Percentiles rank a stretch among this genome's conserved stretches.
phyloP scores from a whole-genome alignment of 2,329 filamentous ascomycete species.

The Ophiostoma montium region DNA sequence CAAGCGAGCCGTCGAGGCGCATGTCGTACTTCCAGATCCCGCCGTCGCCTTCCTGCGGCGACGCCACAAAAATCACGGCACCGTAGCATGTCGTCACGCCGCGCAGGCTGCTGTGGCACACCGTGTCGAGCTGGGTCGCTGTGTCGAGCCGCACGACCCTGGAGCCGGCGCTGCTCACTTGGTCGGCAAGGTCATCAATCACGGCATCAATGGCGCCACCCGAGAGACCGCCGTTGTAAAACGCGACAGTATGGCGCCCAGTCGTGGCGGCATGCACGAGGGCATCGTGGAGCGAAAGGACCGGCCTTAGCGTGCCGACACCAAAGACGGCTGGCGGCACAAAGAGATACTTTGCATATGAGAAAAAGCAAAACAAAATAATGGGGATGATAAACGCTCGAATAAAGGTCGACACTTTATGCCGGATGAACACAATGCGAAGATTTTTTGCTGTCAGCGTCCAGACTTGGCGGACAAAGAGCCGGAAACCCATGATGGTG shows the following conservation, averaged over 20 bases:
- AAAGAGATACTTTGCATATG: conserved; percentile 70
- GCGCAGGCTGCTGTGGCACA: conserved; percentile 44
- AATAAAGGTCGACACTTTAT: conserved; percentile 34
- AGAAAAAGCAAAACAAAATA: conserved; percentile 43
- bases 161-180: conserved; percentile 42
- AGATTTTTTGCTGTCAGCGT: conserved; percentile 50
- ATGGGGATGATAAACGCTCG: conserved; percentile 48
- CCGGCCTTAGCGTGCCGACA: conserved; percentile 44
- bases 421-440: conserved; percentile 41
- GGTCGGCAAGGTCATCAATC: conserved; percentile 46
- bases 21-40: conserved; percentile 78
- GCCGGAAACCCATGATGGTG: conserved; percentile 2
- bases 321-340: conserved; percentile 64
- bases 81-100: conserved; percentile 61
- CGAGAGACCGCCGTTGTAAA: conserved; percentile 59
- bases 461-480: conserved; percentile 35
- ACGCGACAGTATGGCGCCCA: conserved; percentile 55
- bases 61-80: conserved; percentile 59
- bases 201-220: conserved; percentile 60
- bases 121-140: conserved; percentile 20
- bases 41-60: conserved; percentile 52
- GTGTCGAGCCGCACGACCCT: conserved; percentile 18
- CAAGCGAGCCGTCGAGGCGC: conserved; percentile 58
- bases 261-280: conserved; percentile 38
- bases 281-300: conserved; percentile 52